phyloP scores from a whole-genome alignment of 768 basidiomycete species.

The Chalciporus pseudorubinellus region DNA sequence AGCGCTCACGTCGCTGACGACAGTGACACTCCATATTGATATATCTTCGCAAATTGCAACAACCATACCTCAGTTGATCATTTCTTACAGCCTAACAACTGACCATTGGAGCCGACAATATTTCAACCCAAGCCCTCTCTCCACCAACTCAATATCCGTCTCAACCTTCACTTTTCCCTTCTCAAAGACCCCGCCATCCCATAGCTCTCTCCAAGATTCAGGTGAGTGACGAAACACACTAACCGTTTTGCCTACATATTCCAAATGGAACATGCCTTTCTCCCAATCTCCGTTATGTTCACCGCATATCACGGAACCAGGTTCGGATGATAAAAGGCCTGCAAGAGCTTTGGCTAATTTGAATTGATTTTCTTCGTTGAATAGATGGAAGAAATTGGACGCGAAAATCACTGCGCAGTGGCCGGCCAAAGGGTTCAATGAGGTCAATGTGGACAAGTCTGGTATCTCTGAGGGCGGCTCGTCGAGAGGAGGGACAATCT shows the following conservation, averaged over 20 bases:
- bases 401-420: constrained; percentile 50
- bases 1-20: too few relatives aligned
- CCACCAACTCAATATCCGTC: not conserved
- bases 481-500: constrained; percentile 30
- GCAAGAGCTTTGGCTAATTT: constrained; percentile 27
- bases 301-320: constrained; percentile 34
- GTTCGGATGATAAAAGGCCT: constrained; percentile 25
- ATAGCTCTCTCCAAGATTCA: constrained; percentile 37
- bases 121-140: not conserved
- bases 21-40: too few relatives aligned
- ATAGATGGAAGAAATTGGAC: constrained; percentile 45
- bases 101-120: constrained; percentile 26
- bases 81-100: constrained; percentile 17
- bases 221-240: constrained; percentile 32
- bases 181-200: constrained; percentile 38
- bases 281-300: constrained; percentile 18
- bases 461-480: constrained; percentile 26
- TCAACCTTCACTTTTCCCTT: constrained; percentile 12
- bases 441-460: constrained; percentile 33
- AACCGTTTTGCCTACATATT: not conserved
- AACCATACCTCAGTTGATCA: too few relatives aligned
- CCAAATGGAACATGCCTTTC: not conserved
- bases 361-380: constrained; percentile 28
- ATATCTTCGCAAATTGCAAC: too few relatives aligned
- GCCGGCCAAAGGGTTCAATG: constrained; percentile 47